Percentiles rank a stretch among this genome's conserved stretches.
Evolutionary conservation across 2,329 filamentous ascomycete genomes (phyloP).

Genomic region (Phyllosticta paracitricarpa): DNA sequence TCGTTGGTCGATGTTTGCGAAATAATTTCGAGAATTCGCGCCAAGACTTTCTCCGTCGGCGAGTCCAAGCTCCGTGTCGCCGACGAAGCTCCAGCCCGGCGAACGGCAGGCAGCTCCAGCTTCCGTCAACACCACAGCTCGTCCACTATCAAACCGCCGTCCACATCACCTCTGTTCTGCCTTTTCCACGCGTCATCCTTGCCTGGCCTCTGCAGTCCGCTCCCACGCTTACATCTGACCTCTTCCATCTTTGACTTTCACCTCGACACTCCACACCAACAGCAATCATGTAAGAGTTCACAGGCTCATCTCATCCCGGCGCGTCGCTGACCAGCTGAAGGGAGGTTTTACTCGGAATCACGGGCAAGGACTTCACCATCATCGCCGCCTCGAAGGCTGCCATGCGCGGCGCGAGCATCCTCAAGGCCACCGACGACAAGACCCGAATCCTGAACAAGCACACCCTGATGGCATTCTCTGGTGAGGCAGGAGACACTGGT

Average conservation of each 20-base stretch:
- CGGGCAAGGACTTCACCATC: conserved; percentile 98
- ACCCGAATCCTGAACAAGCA: conserved; percentile 86
- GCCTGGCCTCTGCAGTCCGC: neutral
- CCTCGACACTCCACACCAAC: neutral
- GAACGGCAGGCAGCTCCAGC: conserved; percentile 8
- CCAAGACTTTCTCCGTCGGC: conserved; percentile 7
- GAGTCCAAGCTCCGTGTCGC: conserved; percentile 7
- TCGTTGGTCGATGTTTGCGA: neutral
- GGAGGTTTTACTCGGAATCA: conserved; percentile 97
- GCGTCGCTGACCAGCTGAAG: conserved; percentile 36
- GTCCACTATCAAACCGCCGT: neutral
- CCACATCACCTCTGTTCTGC: neutral
- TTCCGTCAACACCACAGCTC: conserved; percentile 9
- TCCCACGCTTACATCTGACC: neutral
- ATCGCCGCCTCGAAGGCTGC: conserved; percentile 95
- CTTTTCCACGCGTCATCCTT: neutral
- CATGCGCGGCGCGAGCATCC: conserved; percentile 92
- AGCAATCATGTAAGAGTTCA: conserved; percentile 8
- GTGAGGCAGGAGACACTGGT: conserved; percentile 94
- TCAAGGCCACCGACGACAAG: conserved; percentile 95
- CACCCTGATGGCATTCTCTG: conserved; percentile 88
- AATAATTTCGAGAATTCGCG: conserved; percentile 11
- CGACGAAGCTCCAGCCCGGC: conserved; percentile 2
- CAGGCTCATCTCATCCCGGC: neutral
- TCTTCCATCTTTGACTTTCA: neutral